Conservation (phyloP, 1,284 basidiomycete genomes). For the Trichosporon sp. region DNA sequence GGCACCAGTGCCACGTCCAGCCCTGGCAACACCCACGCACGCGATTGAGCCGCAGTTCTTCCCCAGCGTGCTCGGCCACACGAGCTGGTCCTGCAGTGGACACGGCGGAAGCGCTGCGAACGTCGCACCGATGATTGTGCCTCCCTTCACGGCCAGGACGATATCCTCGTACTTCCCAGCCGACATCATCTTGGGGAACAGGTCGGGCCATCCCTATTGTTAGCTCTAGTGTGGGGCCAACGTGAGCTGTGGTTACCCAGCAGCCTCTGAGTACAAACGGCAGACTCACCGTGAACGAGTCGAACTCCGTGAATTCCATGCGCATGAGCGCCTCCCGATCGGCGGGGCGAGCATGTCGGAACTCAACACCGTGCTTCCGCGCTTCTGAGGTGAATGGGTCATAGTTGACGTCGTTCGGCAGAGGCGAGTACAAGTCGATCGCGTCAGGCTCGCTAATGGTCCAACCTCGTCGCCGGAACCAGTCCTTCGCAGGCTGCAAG, state of each 20-base stretch:
- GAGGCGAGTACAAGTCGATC: constrained; percentile 27
- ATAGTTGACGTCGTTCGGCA: constrained; percentile 22
- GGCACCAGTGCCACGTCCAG: constrained; percentile 27
- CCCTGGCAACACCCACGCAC: constrained; percentile 34
- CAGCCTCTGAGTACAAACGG: too few relatives aligned
- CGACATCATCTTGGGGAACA: constrained; percentile 31
- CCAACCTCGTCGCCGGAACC: constrained; percentile 34
- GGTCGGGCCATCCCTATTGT: constrained; percentile 40
- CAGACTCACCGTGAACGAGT: constrained; percentile 29
- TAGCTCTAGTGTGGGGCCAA: neutral
- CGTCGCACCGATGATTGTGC: constrained; percentile 33
- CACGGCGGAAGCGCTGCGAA: constrained; percentile 28
- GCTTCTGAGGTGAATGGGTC: constrained; percentile 26
- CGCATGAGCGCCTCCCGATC: constrained; percentile 29
- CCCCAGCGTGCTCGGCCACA: constrained; percentile 35
- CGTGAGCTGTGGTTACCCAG: too few relatives aligned
- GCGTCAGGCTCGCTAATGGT: neutral
- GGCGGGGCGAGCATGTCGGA: constrained; percentile 25
- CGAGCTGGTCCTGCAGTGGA: constrained; percentile 25
- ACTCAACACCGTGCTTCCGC: constrained; percentile 26
- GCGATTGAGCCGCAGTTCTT: constrained; percentile 30
- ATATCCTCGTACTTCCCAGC: constrained; percentile 32
- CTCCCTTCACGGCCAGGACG: constrained; percentile 28
- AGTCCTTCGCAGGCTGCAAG: constrained; percentile 25
- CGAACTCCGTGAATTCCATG: constrained; percentile 35